These are phyloP conservation scores for Sordaria brevicollis DNA, from an alignment of 495 filamentous ascomycete species.

Conservation along the genomic window DNA sequence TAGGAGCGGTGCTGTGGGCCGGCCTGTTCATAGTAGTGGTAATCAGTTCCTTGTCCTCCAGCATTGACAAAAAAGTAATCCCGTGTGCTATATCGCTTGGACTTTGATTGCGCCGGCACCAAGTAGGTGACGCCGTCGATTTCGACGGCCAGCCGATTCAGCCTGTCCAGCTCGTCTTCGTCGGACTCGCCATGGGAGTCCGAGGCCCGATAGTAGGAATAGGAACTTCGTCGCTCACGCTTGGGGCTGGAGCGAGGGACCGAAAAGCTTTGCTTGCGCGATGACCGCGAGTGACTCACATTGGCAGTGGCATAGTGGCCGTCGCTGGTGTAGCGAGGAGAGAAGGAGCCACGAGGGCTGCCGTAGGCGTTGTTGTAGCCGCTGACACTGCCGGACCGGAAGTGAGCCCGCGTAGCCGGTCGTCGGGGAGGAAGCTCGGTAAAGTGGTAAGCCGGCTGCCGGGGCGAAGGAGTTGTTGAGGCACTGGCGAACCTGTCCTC, in stretches of 20 bases:
- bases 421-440: conserved; percentile 28
- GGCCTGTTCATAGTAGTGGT: conserved; percentile 44
- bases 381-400: conserved; percentile 30
- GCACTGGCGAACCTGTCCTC: conserved; percentile 33
- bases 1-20: conserved; percentile 27
- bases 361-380: conserved; percentile 9
- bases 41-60: conserved; percentile 47
- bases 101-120: conserved; percentile 34
- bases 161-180: conserved; percentile 40
- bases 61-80: conserved; percentile 29
- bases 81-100: conserved; percentile 20
- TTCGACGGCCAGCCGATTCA: conserved; percentile 26
- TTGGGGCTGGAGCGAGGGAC: conserved; percentile 28
- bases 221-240: conserved; percentile 40
- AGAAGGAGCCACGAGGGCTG: conserved; percentile 32
- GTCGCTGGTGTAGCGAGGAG: conserved; percentile 42
- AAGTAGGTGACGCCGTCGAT: conserved; percentile 37
- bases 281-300: conserved; percentile 38
- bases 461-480: conserved; percentile 41
- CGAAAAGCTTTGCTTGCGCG: conserved; percentile 42
- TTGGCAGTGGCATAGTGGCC: conserved; percentile 47
- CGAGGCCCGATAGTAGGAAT: conserved; percentile 44
- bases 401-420: conserved; percentile 37
- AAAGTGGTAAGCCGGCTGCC: conserved; percentile 35
- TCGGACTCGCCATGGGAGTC: conserved; percentile 45